Evolutionary conservation across 108 stramenopile species (phyloP).

Genomic region (Skeletonema grethae): DNA sequence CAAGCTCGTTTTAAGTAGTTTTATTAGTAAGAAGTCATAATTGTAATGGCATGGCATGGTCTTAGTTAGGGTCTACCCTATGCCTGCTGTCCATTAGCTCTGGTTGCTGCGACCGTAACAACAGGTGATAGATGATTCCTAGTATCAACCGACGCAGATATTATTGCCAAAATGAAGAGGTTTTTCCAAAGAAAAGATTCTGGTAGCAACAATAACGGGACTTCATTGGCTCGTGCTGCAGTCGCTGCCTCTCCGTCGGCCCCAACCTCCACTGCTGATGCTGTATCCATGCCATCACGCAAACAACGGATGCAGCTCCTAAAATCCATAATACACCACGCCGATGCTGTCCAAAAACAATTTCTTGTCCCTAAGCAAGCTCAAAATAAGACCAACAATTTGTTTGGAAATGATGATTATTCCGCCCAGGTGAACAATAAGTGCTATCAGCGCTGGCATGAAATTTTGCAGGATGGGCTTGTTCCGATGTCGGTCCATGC

Average conservation of each 20-base stretch:
- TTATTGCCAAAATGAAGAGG: neutral
- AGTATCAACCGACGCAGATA: neutral
- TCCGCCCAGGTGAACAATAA: constrained; percentile 31
- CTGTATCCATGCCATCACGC: constrained; percentile 25
- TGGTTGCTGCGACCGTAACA: neutral
- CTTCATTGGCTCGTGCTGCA: neutral
- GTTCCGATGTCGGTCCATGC: constrained; percentile 39
- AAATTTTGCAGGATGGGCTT: constrained; percentile 41
- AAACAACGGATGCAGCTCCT: constrained; percentile 46
- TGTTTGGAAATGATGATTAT: constrained; percentile 10
- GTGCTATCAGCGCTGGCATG: constrained; percentile 38
- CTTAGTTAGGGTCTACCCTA: too few species aligned
- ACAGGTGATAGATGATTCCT: neutral
- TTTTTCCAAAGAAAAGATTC: neutral
- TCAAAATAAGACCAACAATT: neutral
- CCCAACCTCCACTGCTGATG: neutral
- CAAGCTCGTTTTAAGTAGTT: too few species aligned
- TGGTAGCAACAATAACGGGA: neutral
- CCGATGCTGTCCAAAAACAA: constrained; percentile 46
- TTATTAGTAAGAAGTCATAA: too few species aligned
- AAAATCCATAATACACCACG: constrained; percentile 44
- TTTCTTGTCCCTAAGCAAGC: constrained; percentile 12
- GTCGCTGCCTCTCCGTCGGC: neutral
- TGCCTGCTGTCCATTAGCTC: too few species aligned
- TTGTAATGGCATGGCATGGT: too few species aligned